phyloP scores from a whole-genome alignment of 345 rosid species.

The Salix purpurea region DNA sequence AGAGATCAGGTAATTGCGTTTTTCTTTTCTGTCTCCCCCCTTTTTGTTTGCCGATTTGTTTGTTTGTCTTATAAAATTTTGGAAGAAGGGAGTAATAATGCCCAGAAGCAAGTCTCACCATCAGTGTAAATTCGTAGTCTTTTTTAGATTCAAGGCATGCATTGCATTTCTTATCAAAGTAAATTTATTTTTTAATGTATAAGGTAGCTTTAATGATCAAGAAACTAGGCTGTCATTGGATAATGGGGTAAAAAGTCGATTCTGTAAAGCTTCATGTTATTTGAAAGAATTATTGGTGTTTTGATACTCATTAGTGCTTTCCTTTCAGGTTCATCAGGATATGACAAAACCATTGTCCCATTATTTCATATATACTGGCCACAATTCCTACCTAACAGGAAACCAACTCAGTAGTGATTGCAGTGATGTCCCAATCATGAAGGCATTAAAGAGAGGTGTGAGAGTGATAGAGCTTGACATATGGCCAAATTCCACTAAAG shows the following conservation, averaged over 20 bases:
- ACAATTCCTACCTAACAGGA: conserved; percentile 29
- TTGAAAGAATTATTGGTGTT: neutral
- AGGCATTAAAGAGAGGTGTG: conserved; percentile 23
- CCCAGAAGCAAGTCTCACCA: neutral
- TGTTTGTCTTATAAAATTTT: neutral
- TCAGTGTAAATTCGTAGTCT: neutral
- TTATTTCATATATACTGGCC: conserved; percentile 29
- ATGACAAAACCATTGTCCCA: conserved; percentile 29
- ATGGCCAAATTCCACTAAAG: conserved; percentile 24
- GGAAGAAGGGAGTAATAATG: neutral
- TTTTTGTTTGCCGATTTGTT: neutral
- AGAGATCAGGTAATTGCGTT: conserved; percentile 32
- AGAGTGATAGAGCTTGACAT: conserved; percentile 29
- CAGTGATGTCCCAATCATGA: conserved; percentile 20
- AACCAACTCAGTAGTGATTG: conserved; percentile 29
- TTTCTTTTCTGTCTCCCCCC: neutral
- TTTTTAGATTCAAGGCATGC: neutral
- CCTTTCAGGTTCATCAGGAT: conserved; percentile 22
- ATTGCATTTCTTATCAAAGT: neutral
- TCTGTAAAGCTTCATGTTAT: neutral
- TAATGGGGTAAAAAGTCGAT: neutral
- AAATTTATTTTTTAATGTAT: neutral
- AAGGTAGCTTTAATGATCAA: neutral
- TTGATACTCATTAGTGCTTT: neutral
- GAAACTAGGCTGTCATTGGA: neutral